These are phyloP conservation scores for Corinectria fuckeliana DNA, from an alignment of 2,329 filamentous ascomycete species.

Conservation along the genomic window DNA sequence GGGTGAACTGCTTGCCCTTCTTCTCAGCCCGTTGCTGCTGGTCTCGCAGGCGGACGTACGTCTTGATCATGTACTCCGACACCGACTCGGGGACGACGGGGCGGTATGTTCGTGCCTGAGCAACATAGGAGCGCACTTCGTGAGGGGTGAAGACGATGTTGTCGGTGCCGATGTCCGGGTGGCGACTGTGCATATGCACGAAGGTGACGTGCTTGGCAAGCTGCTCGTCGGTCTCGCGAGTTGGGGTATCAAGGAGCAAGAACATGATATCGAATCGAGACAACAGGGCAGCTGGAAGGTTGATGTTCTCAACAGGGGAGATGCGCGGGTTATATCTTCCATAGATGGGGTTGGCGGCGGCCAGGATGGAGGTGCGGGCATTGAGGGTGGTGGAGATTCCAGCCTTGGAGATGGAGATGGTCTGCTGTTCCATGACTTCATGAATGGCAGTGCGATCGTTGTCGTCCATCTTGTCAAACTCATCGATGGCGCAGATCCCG, in stretches of 20 bases:
- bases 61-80: conserved; percentile 95
- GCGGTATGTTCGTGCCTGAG: conserved; percentile 87
- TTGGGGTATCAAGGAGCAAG: conserved; percentile 92
- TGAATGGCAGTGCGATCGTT: conserved; percentile 82
- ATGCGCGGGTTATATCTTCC: conserved; percentile 97
- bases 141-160: conserved; percentile 84
- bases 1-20: conserved; percentile 88
- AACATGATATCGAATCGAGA: conserved; percentile 98
- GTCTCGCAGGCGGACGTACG: conserved; percentile 93
- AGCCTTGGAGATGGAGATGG: conserved; percentile 82
- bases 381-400: conserved; percentile 82
- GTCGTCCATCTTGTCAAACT: conserved; percentile 91
- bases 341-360: conserved; percentile 95
- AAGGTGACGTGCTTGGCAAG: conserved; percentile 94
- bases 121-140: conserved; percentile 95
- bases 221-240: conserved; percentile 88
- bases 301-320: conserved; percentile 98
- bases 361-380: conserved; percentile 92
- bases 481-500: conserved; percentile 85
- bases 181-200: conserved; percentile 95
- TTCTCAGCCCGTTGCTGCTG: conserved; percentile 91
- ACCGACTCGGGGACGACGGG: conserved; percentile 85
- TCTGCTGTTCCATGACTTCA: conserved; percentile 90
- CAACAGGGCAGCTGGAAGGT: conserved; percentile 93
- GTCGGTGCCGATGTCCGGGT: conserved; percentile 73